Evolutionary conservation across 495 filamentous ascomycete genomes (phyloP), one percentile per base, ranked within the genome.

Genomic region (Aspergillus nanangensis): DNA sequence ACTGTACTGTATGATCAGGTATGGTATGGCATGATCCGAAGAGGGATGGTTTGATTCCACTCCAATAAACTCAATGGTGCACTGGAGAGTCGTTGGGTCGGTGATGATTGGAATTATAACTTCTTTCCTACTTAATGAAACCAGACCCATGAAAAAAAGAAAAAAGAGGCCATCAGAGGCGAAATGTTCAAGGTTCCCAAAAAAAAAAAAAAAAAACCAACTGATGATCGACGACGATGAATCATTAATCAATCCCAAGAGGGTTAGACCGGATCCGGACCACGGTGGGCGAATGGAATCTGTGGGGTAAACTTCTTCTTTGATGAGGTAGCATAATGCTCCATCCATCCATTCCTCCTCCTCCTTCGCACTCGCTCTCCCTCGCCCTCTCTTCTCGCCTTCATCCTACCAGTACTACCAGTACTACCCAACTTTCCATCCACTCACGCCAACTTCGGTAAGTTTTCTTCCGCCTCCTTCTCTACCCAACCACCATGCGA

Each of bases 291-390:
- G 18, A 19, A 14, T 41, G 38, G 11, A 31, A 41, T 47, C 48
- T 53, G 50, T 57, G 54, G 54, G 54, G 54, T 57, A 57, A 52
- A 48, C 27, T 13, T 21, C 1, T 18, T 18, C 40, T 43, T 27
- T 23, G 19, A 44, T 21, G n/a, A n/a, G n/a, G n/a, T 38, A 19
- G 20, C 20, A 35, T 23, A 14, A 32, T 35, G 23, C 36, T 43
- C 27, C 35, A 47, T 47, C n/a, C 36, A 21, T 36, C 33, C 8
- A 15, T 22, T 22, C 37, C 3, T 39, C 19, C 2, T 39, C 20
- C 37, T 22, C 36, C 13, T 22, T 19, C 22, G 8, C 36, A 19
- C 18, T 19, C 22, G 4, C 36, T 31, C 36, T 23, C 39, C 36
- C 32, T 50, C 47, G 19, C 27, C n/a, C 25, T 27, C 50, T 27